Evolutionary conservation across 345 rosid species (phyloP), one percentile per base, ranked within the genome.

Genomic region (Pseudoturritis turrita): DNA sequence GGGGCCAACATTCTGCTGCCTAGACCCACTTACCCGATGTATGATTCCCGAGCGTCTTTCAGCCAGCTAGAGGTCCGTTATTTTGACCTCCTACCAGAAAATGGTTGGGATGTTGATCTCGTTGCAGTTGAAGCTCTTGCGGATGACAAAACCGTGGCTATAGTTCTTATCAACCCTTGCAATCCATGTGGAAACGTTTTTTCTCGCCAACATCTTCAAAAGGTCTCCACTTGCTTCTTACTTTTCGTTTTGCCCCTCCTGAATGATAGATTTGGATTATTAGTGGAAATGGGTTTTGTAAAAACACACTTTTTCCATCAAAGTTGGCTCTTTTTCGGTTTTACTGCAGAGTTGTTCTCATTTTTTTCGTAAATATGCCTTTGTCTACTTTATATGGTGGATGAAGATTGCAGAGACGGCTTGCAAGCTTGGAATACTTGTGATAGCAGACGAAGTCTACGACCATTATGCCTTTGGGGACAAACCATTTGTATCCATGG

Each of bases 101-200:
- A 69, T 14, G 84, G 79, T 19, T 89, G 96, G 92, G 87, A 82
- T 23, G 87, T 89, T 65, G 89, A 89, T 79, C 82, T 90, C 0
- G 72, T 78, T 31, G 77, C 74, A 19, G 77, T 90, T 35, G 82
- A 86, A 80, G 77, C 86, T 67, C 86, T 86, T 41, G 93, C 86
- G 2, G 93, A 90, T 19, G 80, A 84, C 46, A 88, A 80, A 19
- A 90, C 89, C 0, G 84, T 70, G 0, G 91, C 88, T 46, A 66
- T 90, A 43, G 83, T 90, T 19, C 26, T 88, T 65, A 60, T 85
- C n/a, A 88, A 86, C 63, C 89, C 93, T 0, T 81, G 91, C 0
- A 84, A 84, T 74, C 86, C 96, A 3, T 82, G 87, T 68, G 96
- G 89, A 54, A 83, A 56, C 52, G 87, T 90, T 59, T 88, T 71